A percentile compares a stretch with the other conserved stretches of the same genome.
Conservation (phyloP, 2,329 filamentous ascomycete genomes). For the Juglanconis juglandina region DNA sequence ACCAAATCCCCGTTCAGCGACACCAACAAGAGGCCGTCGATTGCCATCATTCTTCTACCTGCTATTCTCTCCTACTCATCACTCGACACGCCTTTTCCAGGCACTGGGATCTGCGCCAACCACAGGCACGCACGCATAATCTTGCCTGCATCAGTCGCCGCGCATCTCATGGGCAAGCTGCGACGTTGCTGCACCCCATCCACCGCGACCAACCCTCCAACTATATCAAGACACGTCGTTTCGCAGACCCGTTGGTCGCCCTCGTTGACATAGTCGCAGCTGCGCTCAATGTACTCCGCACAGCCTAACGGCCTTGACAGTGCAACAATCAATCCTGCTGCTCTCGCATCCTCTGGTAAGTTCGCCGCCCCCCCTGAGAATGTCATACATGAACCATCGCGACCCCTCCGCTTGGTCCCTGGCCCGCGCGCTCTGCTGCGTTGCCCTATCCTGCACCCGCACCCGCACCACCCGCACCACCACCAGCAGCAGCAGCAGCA, state of each 20-base stretch:
- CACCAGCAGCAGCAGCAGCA: background rate
- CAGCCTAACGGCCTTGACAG: slow-evolving; percentile 74
- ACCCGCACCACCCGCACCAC: slow-evolving; percentile 6
- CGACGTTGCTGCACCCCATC: slow-evolving; percentile 23
- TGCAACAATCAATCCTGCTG: slow-evolving; percentile 88
- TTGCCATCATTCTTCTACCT: slow-evolving; percentile 21
- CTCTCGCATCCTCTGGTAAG: slow-evolving; percentile 75
- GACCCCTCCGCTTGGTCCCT: slow-evolving; percentile 18
- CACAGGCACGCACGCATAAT: slow-evolving; percentile 49
- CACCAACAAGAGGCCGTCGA: slow-evolving; percentile 10
- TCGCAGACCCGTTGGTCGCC: slow-evolving; percentile 44
- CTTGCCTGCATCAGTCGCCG: slow-evolving; percentile 25
- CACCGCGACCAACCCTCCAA: slow-evolving; percentile 41
- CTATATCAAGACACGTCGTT: slow-evolving; percentile 61
- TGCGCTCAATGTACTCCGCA: slow-evolving; percentile 55
- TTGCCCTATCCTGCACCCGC: slow-evolving; percentile 8
- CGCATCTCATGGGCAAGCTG: slow-evolving; percentile 34
- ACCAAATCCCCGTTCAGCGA: slow-evolving; percentile 16
- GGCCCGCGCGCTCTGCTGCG: slow-evolving; percentile 10
- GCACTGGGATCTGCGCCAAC: slow-evolving; percentile 41
- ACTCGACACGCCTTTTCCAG: slow-evolving; percentile 24
- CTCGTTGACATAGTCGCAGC: slow-evolving; percentile 34
- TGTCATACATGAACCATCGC: slow-evolving; percentile 20
- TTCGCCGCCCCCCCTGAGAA: slow-evolving; percentile 23
- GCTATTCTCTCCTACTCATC: slow-evolving; percentile 22